Conservation (phyloP, 352 stramenopile species). For the Pythium scleroteichum region DNA sequence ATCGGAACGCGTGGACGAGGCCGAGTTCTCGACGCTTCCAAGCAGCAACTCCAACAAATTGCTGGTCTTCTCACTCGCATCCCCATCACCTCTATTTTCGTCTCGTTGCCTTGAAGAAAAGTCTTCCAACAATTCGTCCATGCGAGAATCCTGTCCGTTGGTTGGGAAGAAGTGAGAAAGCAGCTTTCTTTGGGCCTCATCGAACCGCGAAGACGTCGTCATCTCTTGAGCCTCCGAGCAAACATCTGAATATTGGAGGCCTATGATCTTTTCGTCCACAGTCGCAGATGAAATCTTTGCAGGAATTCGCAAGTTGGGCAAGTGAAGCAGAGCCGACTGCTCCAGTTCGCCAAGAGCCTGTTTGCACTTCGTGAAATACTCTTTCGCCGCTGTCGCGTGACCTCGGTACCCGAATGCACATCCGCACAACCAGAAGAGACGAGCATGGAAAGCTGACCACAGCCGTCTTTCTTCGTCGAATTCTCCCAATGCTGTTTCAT, state of each 20-base stretch:
- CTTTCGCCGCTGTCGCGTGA: slow-evolving; percentile 44
- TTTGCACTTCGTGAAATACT: slow-evolving; percentile 60
- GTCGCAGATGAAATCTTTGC: slow-evolving; percentile 38
- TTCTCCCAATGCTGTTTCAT: not conserved
- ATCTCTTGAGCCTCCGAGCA: slow-evolving; percentile 50
- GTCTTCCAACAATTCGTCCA: slow-evolving; percentile 58
- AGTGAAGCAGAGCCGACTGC: slow-evolving; percentile 11
- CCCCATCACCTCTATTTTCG: not conserved
- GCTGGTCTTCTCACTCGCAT: slow-evolving; percentile 1
- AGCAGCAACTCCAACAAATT: slow-evolving; percentile 16
- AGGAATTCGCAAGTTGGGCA: slow-evolving; percentile 51
- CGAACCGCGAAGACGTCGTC: slow-evolving; percentile 36
- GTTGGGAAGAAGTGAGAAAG: slow-evolving; percentile 57
- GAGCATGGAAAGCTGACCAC: slow-evolving; percentile 19
- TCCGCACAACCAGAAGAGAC: slow-evolving; percentile 63
- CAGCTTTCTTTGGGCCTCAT: slow-evolving; percentile 42
- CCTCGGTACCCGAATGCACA: slow-evolving; percentile 47
- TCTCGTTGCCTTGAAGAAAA: slow-evolving; percentile 30
- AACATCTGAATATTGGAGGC: slow-evolving; percentile 57
- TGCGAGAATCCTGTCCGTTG: slow-evolving; percentile 37
- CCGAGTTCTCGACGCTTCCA: slow-evolving; percentile 14
- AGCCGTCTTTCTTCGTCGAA: no score
- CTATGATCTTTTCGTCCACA: slow-evolving; percentile 50
- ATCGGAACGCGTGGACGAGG: not conserved
- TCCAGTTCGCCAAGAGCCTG: slow-evolving; percentile 19